These are phyloP conservation scores for Dujonia santamariae DNA, from an alignment of 1,139 yeast genomes.

Conservation along the genomic window DNA sequence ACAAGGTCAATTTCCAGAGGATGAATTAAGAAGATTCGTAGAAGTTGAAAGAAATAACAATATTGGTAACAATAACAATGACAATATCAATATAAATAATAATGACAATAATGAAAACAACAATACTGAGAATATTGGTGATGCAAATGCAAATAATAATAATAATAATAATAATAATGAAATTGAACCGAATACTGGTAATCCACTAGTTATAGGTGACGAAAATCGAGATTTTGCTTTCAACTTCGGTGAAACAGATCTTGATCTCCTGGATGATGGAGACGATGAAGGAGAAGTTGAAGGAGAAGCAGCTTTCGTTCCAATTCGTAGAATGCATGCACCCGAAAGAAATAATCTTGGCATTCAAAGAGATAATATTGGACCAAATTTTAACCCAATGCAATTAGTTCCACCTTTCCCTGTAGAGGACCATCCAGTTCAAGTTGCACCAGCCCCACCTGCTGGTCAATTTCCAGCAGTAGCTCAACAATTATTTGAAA, in stretches of 20 bases:
- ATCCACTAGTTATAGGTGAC: neutral
- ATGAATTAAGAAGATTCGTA: constrained; percentile 7
- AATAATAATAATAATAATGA: neutral
- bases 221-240: constrained; percentile 5
- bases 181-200: neutral
- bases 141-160: neutral
- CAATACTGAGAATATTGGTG: too few species aligned
- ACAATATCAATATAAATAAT: constrained; percentile 2
- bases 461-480: neutral
- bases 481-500: neutral
- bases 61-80: neutral
- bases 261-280: neutral
- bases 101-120: constrained; percentile 4
- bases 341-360: too few species aligned
- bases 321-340: too few species aligned
- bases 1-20: constrained; percentile 5
- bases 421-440: neutral
- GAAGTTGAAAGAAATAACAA: constrained; percentile 5
- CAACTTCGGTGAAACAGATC: constrained; percentile 3
- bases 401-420: neutral
- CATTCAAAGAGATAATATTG: too few species aligned
- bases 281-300: too few species aligned
- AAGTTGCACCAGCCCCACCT: neutral
- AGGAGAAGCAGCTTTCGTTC: too few species aligned
- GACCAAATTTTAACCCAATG: too few species aligned